Conservation (phyloP, 805 yeast genomes). For the Candida nanaspora region DNA sequence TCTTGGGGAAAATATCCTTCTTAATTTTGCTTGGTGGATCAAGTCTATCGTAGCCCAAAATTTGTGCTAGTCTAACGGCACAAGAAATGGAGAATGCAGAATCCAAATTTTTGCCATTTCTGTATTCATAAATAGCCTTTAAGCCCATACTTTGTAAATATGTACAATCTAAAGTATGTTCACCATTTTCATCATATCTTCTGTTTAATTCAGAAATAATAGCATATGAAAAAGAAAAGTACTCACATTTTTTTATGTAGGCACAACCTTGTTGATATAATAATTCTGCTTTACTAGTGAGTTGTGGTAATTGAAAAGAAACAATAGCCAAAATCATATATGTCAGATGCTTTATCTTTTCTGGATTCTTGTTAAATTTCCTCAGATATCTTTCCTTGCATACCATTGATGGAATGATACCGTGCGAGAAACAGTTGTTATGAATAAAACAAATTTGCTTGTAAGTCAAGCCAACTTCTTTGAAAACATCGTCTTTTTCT, state of each 20-base stretch:
- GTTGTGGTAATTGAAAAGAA: conserved; percentile 11
- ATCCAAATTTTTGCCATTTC: conserved; percentile 17
- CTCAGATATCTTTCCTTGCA: conserved; percentile 14
- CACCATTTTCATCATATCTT: conserved; percentile 4
- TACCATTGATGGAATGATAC: conserved; percentile 9
- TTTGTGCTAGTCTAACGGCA: conserved; percentile 21
- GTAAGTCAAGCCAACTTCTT: neutral
- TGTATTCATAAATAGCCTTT: conserved; percentile 21
- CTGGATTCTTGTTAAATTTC: conserved; percentile 13
- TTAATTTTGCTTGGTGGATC: conserved; percentile 12
- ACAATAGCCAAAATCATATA: conserved; percentile 19
- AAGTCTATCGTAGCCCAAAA: conserved; percentile 23
- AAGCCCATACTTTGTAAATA: conserved; percentile 17
- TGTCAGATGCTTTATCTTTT: conserved; percentile 11
- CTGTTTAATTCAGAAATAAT: neutral
- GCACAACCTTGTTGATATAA: conserved; percentile 9
- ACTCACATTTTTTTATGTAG: conserved; percentile 3
- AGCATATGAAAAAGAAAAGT: conserved; percentile 3
- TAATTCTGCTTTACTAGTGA: conserved; percentile 8
- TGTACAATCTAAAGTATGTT: conserved; percentile 15
- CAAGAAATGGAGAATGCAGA: conserved; percentile 21
- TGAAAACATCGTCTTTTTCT: neutral
- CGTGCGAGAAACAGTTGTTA: conserved; percentile 7
- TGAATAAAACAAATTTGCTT: conserved; percentile 10
- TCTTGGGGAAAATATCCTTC: too few relatives aligned